A percentile compares a stretch with the other conserved stretches of the same genome.
phyloP scores from a whole-genome alignment of 1,284 basidiomycete genomes.

The Fomitiporia mediterranea region DNA sequence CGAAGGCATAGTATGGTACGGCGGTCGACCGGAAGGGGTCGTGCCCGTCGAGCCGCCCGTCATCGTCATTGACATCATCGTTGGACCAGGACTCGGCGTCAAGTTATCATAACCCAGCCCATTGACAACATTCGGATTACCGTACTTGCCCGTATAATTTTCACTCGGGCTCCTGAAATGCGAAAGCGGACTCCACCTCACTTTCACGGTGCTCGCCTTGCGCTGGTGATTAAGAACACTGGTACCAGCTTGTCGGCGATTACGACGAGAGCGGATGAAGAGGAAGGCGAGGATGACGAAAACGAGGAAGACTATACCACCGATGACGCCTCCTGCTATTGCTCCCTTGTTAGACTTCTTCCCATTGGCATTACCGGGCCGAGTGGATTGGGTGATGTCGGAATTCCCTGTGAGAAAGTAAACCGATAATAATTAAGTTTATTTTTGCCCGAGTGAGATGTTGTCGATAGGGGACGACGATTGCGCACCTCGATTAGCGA shows the following conservation, averaged over 20 bases:
- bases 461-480: not conserved
- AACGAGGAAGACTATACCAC: constrained; percentile 2
- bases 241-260: not conserved
- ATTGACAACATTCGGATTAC: too few relatives aligned
- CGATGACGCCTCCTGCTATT: constrained; percentile 17
- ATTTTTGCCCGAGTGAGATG: too few relatives aligned
- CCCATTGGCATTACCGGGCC: not conserved
- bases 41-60: not conserved
- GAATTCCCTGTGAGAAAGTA: constrained; percentile 1
- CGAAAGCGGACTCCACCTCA: too few relatives aligned
- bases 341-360: constrained; percentile 2
- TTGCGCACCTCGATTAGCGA: constrained; percentile 12
- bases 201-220: not conserved
- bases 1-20: not conserved
- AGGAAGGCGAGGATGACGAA: constrained; percentile 9
- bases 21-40: not conserved
- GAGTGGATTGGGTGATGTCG: constrained; percentile 10
- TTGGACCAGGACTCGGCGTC: not conserved
- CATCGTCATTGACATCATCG: not conserved
- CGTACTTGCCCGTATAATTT: too few relatives aligned
- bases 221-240: not conserved
- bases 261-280: not conserved
- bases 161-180: not conserved
- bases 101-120: not conserved
- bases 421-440: not conserved